Base-by-base conservation (phyloP, 2,329 filamentous ascomycete genomes). In the Pseudogymnoascus sp. region DNA sequence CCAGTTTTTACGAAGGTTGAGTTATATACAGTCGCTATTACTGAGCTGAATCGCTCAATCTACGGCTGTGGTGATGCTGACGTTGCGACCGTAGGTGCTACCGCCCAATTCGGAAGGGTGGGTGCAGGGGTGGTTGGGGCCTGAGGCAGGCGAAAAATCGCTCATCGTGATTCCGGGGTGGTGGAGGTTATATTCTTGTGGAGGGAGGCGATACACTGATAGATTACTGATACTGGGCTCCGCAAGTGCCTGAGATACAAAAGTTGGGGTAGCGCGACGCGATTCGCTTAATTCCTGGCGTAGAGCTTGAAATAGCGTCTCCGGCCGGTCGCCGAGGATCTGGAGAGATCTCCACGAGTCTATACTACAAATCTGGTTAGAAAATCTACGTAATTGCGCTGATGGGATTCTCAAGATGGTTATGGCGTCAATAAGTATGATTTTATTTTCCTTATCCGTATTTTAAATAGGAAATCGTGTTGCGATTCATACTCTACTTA, bases 261-360 rank as follows among this genome's bases (percentile, higher is more conserved):
- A 56, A 56, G 46, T 33, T 33, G 46, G 46, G 46, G 46, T 56
- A 50, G 42, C 46, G 46, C 46, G 46, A 33, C 46, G 26, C 46
- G 46, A 9, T 19, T 56, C 29, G 50, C 50, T 56, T 56, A 56
- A 33, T 56, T 56, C 29, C 29, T 33, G 26, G 38, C 46, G 26
- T 21, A 15, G 29, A 56, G n/a, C 50, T 33, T 33, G 50, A 7
- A 13, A 56, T 33, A 26, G n/a, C n/a, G 29, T 17, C 29, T 56
- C 23, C 23, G 23, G 23, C 23, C 23, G 23, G 23, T 26, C 23
- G 23, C 23, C 23, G 19, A 7, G 44, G 26, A 50, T 50, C 23
- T 29, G 10, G 26, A 53, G 44, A 29, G 46, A 21, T 56, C 29
- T 33, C n/a, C 29, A n/a, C 6, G 17, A 19, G 2, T 56, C 19